Conservation (phyloP, 495 filamentous ascomycete genomes). For the Xylaria bambusicola region DNA sequence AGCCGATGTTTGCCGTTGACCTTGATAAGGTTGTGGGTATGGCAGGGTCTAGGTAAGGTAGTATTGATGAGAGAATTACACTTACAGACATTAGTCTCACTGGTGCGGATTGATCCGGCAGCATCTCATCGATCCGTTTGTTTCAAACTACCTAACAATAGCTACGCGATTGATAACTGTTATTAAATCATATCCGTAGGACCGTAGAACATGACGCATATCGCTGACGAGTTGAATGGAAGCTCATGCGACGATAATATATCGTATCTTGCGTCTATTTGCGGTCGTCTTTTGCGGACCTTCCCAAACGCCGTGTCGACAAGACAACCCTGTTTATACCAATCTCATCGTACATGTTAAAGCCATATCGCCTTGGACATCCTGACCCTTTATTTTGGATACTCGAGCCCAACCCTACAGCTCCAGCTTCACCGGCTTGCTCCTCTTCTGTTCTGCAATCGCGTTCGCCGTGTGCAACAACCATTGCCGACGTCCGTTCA, state of each 20-base stretch:
- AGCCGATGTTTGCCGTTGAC: background rate
- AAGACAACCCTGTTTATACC: constrained; percentile 5
- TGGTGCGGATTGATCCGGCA: background rate
- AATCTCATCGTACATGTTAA: constrained; percentile 4
- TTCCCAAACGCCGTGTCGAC: background rate
- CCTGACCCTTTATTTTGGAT: background rate
- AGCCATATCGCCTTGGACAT: background rate
- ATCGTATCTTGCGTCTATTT: background rate
- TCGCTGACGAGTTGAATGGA: background rate
- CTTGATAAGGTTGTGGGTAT: background rate
- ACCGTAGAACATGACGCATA: background rate
- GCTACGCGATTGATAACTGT: too few species aligned
- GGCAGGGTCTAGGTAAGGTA: background rate
- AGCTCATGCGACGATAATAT: background rate
- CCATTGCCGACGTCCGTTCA: constrained; percentile 18
- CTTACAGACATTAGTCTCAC: background rate
- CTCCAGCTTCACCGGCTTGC: constrained; percentile 33
- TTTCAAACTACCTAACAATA: background rate
- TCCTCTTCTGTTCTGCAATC: constrained; percentile 41
- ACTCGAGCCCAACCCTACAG: background rate
- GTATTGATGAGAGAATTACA: background rate
- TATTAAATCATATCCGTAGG: too few species aligned
- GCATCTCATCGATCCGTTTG: background rate
- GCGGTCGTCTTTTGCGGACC: background rate
- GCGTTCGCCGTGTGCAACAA: constrained; percentile 9